Percentiles rank a stretch among this genome's conserved stretches.
phyloP scores from a whole-genome alignment of 1,284 basidiomycete genomes.

The Cryptococcus sp. region DNA sequence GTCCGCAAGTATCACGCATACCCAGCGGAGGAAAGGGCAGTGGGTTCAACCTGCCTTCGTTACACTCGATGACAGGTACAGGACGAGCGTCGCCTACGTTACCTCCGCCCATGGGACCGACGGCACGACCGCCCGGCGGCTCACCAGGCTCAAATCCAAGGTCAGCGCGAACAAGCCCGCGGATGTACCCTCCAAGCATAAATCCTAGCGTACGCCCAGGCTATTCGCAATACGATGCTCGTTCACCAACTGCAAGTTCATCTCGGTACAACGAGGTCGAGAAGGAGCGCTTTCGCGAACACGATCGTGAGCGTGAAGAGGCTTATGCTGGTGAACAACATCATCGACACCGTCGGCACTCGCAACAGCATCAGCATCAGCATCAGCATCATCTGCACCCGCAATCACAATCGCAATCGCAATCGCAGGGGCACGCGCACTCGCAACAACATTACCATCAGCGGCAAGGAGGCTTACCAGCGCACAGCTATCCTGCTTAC shows the following conservation, averaged over 20 bases:
- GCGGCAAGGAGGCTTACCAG: background rate
- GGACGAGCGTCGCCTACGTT: constrained; percentile 2
- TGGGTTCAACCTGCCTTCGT: constrained; percentile 8
- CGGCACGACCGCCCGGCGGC: background rate
- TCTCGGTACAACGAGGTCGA: background rate
- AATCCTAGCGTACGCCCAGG: background rate
- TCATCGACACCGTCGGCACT: background rate
- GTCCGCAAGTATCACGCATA: constrained; percentile 9
- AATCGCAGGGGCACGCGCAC: too few relatives aligned
- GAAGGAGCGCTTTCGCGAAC: background rate
- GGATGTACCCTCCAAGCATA: constrained; percentile 3
- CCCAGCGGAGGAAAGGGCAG: constrained; percentile 4
- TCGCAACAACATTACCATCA: too few relatives aligned
- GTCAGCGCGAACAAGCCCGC: constrained; percentile 8
- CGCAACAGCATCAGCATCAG: constrained; percentile 1
- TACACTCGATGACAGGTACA: constrained; percentile 15
- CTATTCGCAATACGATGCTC: constrained; percentile 3
- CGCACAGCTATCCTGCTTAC: background rate
- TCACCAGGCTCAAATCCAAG: background rate
- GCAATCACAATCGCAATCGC: constrained; percentile 1
- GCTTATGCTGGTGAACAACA: background rate
- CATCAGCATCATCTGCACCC: background rate
- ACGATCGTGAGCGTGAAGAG: constrained; percentile 1
- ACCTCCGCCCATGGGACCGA: constrained; percentile 4
- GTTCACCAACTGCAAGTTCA: constrained; percentile 3